Base-by-base conservation (phyloP, 176 grass and related monocot species). In the Cenchrus americanus region DNA sequence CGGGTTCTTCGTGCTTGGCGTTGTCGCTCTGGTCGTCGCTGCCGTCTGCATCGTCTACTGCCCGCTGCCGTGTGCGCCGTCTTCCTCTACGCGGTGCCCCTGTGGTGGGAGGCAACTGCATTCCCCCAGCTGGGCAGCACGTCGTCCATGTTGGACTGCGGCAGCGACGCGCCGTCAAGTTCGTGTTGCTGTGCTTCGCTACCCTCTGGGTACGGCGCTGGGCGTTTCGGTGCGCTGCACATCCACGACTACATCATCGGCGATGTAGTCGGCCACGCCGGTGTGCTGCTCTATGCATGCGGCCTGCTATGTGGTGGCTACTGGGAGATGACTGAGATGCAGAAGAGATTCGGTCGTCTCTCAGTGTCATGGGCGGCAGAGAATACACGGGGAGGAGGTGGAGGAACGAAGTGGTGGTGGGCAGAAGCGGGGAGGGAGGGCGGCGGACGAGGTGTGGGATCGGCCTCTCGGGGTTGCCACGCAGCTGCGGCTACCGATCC, bases 271-370 rank as follows among this genome's bases (percentile, higher is more conserved):
- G 91, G 91, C 9, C 69, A 4, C 46, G 82, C 87, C 12, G 94
- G 87, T 48, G 70, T 91, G 55, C 47, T 93, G 57, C 83, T 97
- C 62, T 93, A 87, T 44, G 83, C 34, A 7, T 63, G 90, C 22
- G 94, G 94, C 0, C 83, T 97, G n/a, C n/a, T n/a, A n/a, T n/a
- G n/a, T n/a, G n/a, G n/a, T n/a, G n/a, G n/a, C n/a, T n/a, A n/a
- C n/a, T 97, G n/a, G n/a, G n/a, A n/a, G 93, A 27, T 97, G 32
- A 34, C 32, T 69, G 89, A 93, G 82, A 91, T 90, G 91, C 77
- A 91, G 82, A 78, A 67, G 2, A 78, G 60, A 50, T 91, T 91
- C 50, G 81, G 84, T 34, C 32, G 32, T 34, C 32, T 37, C 83
- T 97, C 41, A 34, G 3, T 2, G 32, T 34, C 32, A 34, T 34